Evolutionary conservation across 352 stramenopile species (phyloP).

Genomic region (Lagenidium sp.): DNA sequence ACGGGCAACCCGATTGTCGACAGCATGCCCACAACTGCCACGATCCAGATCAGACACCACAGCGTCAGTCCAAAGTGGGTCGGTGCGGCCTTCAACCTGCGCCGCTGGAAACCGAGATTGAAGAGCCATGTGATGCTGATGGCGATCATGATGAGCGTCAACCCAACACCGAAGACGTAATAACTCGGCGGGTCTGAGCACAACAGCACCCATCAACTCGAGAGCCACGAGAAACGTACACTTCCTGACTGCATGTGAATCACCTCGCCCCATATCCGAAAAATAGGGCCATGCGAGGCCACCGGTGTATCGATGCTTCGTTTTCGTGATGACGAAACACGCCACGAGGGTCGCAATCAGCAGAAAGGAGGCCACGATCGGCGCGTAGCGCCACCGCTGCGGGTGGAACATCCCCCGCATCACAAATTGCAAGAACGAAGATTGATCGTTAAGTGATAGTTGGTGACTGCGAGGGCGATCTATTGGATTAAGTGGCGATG

Average conservation of each 20-base stretch:
- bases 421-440: neutral
- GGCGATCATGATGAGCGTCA: constrained; percentile 11
- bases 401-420: neutral
- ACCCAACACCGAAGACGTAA: constrained; percentile 19
- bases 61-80: too few species aligned
- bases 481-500: too few species aligned
- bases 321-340: constrained; percentile 5
- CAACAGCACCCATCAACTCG: neutral
- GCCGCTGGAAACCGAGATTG: constrained; percentile 19
- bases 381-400: constrained; percentile 1
- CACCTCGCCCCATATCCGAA: constrained; percentile 16
- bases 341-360: constrained; percentile 16
- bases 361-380: constrained; percentile 16
- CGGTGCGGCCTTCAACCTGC: too few species aligned
- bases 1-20: constrained; percentile 19
- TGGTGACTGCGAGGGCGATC: too few species aligned
- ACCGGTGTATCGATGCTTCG: constrained; percentile 7
- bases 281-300: constrained; percentile 10
- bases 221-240: neutral
- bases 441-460: too few species aligned
- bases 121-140: constrained; percentile 20
- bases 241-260: too few species aligned
- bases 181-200: constrained; percentile 15
- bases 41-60: constrained; percentile 2
- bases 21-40: constrained; percentile 11